A percentile compares a stretch with the other conserved stretches of the same genome.
Conservation (phyloP, 2,329 filamentous ascomycete genomes). For the Colletotrichum sp. region DNA sequence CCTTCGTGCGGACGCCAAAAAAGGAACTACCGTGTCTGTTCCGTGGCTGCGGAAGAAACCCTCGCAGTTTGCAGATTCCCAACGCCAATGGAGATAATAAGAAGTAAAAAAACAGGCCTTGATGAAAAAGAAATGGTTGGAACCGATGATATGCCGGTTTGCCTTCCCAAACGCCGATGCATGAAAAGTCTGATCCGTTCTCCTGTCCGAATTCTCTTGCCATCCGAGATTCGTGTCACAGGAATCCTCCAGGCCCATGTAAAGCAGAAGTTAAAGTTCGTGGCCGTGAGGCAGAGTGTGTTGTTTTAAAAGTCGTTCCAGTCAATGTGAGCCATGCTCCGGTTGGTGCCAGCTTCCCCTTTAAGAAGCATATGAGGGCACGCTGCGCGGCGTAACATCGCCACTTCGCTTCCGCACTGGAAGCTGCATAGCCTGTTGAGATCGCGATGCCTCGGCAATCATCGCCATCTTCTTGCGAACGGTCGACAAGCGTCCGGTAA, state of each 20-base stretch:
- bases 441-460: slow-evolving; percentile 63
- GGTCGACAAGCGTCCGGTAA: slow-evolving; percentile 57
- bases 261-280: not conserved
- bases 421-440: slow-evolving; percentile 47
- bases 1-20: not conserved
- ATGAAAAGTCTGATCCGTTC: not conserved
- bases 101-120: not conserved
- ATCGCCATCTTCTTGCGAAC: slow-evolving; percentile 66
- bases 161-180: slow-evolving; percentile 9
- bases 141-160: not conserved
- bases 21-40: not conserved
- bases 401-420: slow-evolving; percentile 56
- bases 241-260: not conserved
- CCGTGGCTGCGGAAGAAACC: not conserved
- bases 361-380: slow-evolving; percentile 51
- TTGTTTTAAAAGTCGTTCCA: not conserved
- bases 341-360: not conserved
- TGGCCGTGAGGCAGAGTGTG: slow-evolving; percentile 4
- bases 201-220: not conserved
- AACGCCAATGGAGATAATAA: not conserved
- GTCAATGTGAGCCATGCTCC: not conserved
- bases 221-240: not conserved
- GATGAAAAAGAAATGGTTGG: not conserved
- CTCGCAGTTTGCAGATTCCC: not conserved
- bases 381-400: slow-evolving; percentile 59